Conservation (phyloP, 371 early-diverging fungal species). For the Fennellomyces sp. region DNA sequence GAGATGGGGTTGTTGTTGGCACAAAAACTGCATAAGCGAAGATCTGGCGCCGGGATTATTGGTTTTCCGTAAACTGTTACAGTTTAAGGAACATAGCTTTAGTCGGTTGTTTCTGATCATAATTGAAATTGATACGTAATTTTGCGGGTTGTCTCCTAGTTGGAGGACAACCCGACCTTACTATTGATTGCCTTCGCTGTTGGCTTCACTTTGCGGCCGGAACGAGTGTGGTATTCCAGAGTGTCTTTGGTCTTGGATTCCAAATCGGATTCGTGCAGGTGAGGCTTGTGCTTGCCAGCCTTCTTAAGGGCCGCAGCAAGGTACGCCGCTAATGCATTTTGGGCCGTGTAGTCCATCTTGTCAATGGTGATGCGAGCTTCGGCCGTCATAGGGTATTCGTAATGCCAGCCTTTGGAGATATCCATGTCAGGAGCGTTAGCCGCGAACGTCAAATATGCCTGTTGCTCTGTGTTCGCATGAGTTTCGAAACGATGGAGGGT, state of each 20-base stretch:
- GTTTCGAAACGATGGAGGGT: too few species aligned
- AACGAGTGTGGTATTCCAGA: not conserved
- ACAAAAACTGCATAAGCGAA: not conserved
- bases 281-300: not conserved
- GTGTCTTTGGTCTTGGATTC: not conserved
- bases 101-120: not conserved
- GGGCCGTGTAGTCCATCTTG: too few species aligned
- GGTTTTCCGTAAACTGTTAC: conserved; percentile 11
- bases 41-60: not conserved
- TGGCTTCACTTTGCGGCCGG: not conserved
- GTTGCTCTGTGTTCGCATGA: too few species aligned
- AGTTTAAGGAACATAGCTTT: conserved; percentile 2
- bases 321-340: not conserved
- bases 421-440: too few species aligned
- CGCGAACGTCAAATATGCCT: too few species aligned
- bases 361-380: not conserved
- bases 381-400: not conserved
- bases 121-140: not conserved
- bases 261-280: not conserved
- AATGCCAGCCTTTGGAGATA: not conserved
- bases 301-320: not conserved
- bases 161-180: not conserved
- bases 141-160: not conserved
- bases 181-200: not conserved
- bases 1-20: not conserved